Percentiles rank a stretch among this genome's conserved stretches.
phyloP scores from a whole-genome alignment of 352 stramenopile genomes.

The Phytopythium vexans region DNA sequence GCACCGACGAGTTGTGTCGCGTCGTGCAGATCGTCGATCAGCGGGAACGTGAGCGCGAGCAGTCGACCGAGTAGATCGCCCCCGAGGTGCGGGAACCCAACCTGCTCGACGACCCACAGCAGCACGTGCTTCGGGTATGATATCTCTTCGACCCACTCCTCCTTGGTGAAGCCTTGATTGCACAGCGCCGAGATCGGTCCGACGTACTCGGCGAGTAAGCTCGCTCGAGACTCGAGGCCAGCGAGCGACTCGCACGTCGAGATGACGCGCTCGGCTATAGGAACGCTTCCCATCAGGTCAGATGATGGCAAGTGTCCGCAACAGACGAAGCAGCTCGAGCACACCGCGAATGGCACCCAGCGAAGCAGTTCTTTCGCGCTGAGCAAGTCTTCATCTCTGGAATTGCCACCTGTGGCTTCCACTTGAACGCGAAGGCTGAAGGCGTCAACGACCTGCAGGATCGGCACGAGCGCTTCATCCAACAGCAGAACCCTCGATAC shows the following conservation, averaged over 20 bases:
- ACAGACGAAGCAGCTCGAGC: conserved; percentile 28
- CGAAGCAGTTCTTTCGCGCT: conserved; percentile 15
- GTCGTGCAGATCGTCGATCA: conserved; percentile 72
- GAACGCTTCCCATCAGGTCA: conserved; percentile 19
- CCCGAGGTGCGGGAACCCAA: conserved; percentile 55
- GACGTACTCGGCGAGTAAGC: conserved; percentile 29
- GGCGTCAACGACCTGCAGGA: conserved; percentile 21
- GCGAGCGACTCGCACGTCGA: conserved; percentile 13
- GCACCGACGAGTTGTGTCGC: conserved; percentile 60
- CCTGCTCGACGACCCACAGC: conserved; percentile 44
- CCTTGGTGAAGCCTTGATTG: conserved; percentile 54
- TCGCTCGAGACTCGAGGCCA: conserved; percentile 3
- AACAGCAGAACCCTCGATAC: conserved; percentile 11
- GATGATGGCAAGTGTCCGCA: conserved; percentile 19
- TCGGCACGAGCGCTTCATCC: conserved; percentile 22
- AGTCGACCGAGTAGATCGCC: conserved; percentile 71
- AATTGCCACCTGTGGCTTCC: neutral
- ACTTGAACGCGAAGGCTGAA: conserved; percentile 10
- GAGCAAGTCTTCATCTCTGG: neutral
- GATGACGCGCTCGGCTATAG: conserved; percentile 20
- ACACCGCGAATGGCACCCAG: conserved; percentile 41
- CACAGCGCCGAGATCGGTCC: conserved; percentile 38
- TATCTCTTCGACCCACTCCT: conserved; percentile 50
- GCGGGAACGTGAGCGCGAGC: conserved; percentile 72
- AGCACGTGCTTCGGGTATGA: conserved; percentile 60